Conservation (phyloP, 2,329 filamentous ascomycete genomes). For the Huntiella decipiens region DNA sequence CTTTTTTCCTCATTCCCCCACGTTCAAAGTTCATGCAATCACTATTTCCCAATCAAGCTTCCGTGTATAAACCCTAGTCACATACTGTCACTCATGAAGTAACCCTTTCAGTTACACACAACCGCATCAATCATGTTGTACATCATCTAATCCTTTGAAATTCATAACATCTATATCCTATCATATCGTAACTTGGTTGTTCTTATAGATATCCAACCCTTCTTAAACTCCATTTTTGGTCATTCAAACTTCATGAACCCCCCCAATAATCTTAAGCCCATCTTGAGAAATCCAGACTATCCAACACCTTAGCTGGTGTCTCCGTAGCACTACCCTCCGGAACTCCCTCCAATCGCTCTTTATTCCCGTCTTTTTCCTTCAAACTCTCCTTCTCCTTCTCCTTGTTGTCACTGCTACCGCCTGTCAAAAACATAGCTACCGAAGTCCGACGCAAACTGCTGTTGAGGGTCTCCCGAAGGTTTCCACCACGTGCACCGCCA, state of each 20-base stretch:
- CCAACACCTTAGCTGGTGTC: conserved; percentile 19
- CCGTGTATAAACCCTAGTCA: too few relatives aligned
- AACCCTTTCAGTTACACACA: neutral
- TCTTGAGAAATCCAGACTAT: conserved; percentile 31
- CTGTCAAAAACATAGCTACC: conserved; percentile 43
- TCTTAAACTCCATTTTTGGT: neutral
- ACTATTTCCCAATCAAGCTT: too few relatives aligned
- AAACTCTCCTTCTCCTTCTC: conserved; percentile 33
- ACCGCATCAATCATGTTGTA: neutral
- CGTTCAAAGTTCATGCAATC: too few relatives aligned
- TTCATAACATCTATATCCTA: neutral
- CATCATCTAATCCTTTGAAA: neutral
- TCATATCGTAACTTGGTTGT: too few relatives aligned
- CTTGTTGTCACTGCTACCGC: conserved; percentile 13
- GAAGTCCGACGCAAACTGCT: conserved; percentile 42
- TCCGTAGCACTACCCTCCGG: conserved; percentile 28
- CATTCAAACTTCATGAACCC: neutral
- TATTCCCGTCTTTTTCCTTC: conserved; percentile 21
- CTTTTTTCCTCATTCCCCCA: neutral
- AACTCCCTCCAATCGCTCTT: conserved; percentile 16
- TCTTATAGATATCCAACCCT: neutral
- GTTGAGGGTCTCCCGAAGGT: conserved; percentile 39
- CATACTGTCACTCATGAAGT: too few relatives aligned
- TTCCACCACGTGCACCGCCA: conserved; percentile 16
- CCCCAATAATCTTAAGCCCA: conserved; percentile 22